Evolutionary conservation across 2,329 filamentous ascomycete species (phyloP).

Genomic region (Colletotrichum sojae): DNA sequence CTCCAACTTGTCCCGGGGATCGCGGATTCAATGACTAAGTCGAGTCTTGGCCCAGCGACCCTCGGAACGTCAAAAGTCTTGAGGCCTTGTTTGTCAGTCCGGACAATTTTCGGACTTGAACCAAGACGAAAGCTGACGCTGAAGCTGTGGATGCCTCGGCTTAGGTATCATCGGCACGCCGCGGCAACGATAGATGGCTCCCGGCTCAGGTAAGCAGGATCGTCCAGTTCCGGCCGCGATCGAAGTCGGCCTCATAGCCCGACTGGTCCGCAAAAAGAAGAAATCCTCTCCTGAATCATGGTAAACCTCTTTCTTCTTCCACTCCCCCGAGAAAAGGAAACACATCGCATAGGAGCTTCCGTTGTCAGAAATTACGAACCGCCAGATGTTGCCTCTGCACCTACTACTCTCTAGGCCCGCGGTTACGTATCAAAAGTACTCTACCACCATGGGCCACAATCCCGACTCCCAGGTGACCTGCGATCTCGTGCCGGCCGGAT

Average conservation of each 20-base stretch:
- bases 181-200: too few species aligned
- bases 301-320: too few species aligned
- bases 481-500: constrained; percentile 1
- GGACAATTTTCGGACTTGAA: too few species aligned
- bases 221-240: not conserved
- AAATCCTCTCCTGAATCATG: not conserved
- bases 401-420: not conserved
- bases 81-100: too few species aligned
- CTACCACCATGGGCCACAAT: not conserved
- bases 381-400: not conserved
- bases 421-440: not conserved
- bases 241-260: not conserved
- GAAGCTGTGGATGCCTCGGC: too few species aligned
- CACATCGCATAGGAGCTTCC: too few species aligned
- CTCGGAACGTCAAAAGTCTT: not conserved
- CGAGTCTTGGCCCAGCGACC: constrained; percentile 1
- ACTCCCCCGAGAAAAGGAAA: too few species aligned
- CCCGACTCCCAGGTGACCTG: too few species aligned
- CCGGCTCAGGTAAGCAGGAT: not conserved
- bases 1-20: constrained; percentile 10
- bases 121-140: too few species aligned
- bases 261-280: not conserved
- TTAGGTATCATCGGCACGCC: too few species aligned
- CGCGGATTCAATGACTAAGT: constrained; percentile 20
- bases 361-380: constrained; percentile 11